Conservation (phyloP, 306 rosid species). For the Cucurbita ficifolia region DNA sequence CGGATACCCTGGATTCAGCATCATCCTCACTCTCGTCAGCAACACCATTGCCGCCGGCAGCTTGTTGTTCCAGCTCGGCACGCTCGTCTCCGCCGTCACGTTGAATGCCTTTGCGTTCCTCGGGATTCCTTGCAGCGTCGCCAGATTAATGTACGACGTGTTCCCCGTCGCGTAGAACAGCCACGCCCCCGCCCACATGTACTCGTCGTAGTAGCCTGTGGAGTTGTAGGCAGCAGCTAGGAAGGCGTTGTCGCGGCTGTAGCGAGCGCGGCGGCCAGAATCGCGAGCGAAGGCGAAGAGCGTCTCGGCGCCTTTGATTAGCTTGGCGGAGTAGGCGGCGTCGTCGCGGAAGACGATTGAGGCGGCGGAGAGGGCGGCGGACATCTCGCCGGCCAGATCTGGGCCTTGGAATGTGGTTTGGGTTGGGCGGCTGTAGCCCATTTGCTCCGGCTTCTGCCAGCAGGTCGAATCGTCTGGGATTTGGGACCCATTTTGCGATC, state of each 20-base stretch:
- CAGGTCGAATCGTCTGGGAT: conserved; percentile 41
- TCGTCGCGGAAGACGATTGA: conserved; percentile 49
- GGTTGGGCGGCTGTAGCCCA: conserved; percentile 27
- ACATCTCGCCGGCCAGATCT: conserved; percentile 53
- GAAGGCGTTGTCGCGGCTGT: conserved; percentile 16
- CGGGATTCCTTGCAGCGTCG: conserved; percentile 24
- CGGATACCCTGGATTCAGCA: conserved; percentile 50
- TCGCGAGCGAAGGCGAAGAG: conserved; percentile 39
- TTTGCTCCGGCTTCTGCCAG: conserved; percentile 60
- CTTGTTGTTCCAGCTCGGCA: conserved; percentile 48
- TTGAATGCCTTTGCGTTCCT: conserved; percentile 25
- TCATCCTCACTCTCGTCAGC: conserved; percentile 39
- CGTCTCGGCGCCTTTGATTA: conserved; percentile 30
- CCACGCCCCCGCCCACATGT: conserved; percentile 63
- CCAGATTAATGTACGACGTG: conserved; percentile 24
- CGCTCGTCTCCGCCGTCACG: conserved; percentile 21
- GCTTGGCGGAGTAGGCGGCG: conserved; percentile 22
- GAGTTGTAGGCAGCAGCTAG: conserved; percentile 41
- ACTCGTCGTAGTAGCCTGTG: conserved; percentile 44
- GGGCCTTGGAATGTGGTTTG: conserved; percentile 24
- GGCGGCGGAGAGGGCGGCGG: conserved; percentile 60
- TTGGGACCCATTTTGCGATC: conserved; percentile 17
- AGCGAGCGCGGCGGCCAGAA: conserved; percentile 13
- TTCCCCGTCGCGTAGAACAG: conserved; percentile 55
- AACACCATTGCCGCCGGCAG: conserved; percentile 52